Base-by-base conservation (phyloP, 768 basidiomycete species). In the Tricholoma sp. region DNA sequence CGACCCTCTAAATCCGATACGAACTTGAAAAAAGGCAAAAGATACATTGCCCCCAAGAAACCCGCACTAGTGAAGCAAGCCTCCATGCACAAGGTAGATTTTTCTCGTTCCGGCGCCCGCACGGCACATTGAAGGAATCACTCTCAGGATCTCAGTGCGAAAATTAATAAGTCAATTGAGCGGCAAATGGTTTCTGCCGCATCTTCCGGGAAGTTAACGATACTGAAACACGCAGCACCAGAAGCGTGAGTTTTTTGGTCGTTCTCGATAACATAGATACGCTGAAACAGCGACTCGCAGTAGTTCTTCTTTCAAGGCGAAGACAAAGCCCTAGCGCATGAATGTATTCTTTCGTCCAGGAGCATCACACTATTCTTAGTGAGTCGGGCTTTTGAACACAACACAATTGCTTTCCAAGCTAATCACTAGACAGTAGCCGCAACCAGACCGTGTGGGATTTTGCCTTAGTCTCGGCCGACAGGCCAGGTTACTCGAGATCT, bases 121-220 rank as follows among this genome's bases (percentile, higher is more conserved):
- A 53, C 31, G 18, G 4, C 8, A 12, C 12, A 33, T 42, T 52
- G 17, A 52, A 53, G 10, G 24, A 28, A n/a, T 11, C 20, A 32
- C 28, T 28, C 15, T 15, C 66, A 96, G 94, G 77, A 83, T 65
- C 78, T 97, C 60, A 88, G 88, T 57, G 88, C 92, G 52, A 94
- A 94, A 74, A 94, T 97, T 67, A 93, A 90, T 69, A 86, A 84
- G 69, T 91, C 89, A 18, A 94, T 98, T 64, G 94, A 98, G 69
- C 79, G 81, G 54, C 94, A 95, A 71, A 92, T 94, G 85, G 89
- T 92, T 11, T 75, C 84, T 50, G 93, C 93, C 6, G 94, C 94
- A 3, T 93, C 91, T 4, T 77, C 85, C 42, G 94, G 94, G 37
- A 93, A 91, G 69, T 77, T 98, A 59, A 91, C 91, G 29, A 94